Conservation (phyloP, 176 grass and related monocot species). For the Bolboschoenus planiculmis region DNA sequence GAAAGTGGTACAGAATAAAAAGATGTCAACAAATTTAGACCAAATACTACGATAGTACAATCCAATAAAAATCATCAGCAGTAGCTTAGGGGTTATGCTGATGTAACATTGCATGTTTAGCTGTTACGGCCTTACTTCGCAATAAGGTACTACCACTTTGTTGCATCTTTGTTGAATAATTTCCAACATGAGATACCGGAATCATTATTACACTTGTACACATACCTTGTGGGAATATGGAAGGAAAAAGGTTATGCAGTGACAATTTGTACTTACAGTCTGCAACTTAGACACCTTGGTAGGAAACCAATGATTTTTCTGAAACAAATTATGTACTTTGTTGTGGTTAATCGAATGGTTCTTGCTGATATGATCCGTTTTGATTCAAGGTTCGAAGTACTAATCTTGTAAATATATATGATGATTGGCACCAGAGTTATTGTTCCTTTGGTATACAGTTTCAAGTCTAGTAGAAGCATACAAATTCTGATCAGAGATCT, state of each 20-base stretch:
- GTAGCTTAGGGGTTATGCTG: not conserved
- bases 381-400: not conserved
- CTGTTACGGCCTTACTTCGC: not conserved
- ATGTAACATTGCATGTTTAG: not conserved
- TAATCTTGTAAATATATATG: not conserved
- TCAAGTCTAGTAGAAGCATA: not conserved
- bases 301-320: not conserved
- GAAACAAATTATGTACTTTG: not conserved
- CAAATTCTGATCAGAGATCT: not conserved
- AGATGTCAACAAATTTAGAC: not conserved
- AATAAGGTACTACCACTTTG: not conserved
- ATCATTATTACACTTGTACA: constrained; percentile 1
- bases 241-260: not conserved
- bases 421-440: not conserved
- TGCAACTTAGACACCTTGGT: not conserved
- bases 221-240: not conserved
- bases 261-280: not conserved
- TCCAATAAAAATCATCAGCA: not conserved
- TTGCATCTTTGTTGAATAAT: not conserved
- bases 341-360: not conserved
- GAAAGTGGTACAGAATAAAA: not conserved
- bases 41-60: not conserved
- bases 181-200: not conserved
- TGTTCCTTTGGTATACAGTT: not conserved
- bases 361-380: not conserved